These are phyloP conservation scores for Trypanosoma conorhini DNA, from an alignment of 208 protist genomes.

Conservation along the genomic window DNA sequence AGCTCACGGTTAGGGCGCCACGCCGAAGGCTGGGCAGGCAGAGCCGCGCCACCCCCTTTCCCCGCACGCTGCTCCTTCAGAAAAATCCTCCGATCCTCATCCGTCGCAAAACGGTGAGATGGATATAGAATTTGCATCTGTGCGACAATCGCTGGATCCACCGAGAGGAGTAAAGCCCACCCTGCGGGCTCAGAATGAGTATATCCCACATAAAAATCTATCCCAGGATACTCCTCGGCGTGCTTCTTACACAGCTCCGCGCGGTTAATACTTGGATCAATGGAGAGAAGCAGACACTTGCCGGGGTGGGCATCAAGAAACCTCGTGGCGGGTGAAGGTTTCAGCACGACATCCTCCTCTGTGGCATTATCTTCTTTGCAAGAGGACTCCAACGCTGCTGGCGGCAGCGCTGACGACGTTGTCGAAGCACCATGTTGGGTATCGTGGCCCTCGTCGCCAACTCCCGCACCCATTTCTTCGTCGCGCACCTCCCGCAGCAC, in stretches of 20 bases:
- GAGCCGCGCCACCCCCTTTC: neutral
- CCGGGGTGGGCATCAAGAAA: conserved; percentile 41
- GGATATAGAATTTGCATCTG: conserved; percentile 35
- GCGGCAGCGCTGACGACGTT: neutral
- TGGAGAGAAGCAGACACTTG: conserved; percentile 42
- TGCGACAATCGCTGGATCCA: conserved; percentile 28
- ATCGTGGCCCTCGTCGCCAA: neutral
- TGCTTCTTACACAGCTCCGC: conserved; percentile 29
- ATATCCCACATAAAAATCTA: conserved; percentile 60
- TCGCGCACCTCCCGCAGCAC: neutral
- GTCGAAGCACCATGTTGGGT: too few species aligned
- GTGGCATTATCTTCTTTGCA: neutral
- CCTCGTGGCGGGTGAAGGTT: conserved; percentile 39
- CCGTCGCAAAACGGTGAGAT: conserved; percentile 29
- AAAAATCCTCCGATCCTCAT: conserved; percentile 39
- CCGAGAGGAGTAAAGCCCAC: conserved; percentile 46
- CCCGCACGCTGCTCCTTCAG: neutral
- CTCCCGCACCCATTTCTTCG: neutral
- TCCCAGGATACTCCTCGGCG: conserved; percentile 8
- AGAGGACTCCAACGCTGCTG: neutral
- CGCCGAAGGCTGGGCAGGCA: neutral
- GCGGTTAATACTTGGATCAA: conserved; percentile 35
- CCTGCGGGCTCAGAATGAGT: conserved; percentile 26
- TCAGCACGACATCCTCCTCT: neutral
- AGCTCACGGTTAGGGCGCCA: neutral